Conservation (phyloP, 805 yeast species). For the Osmozyma mogii region DNA sequence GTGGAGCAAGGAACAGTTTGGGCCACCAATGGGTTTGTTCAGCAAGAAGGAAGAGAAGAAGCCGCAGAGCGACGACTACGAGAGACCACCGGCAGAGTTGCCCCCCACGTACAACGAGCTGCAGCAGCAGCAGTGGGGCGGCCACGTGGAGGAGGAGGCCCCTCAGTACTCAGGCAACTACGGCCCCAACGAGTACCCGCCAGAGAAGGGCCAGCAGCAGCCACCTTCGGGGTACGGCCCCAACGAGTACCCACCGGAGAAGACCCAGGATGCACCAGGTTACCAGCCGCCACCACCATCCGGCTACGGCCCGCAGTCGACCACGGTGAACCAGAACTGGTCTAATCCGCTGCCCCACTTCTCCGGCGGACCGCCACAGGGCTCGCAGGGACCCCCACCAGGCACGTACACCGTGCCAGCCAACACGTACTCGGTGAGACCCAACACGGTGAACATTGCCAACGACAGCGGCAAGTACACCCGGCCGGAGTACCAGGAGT, state of each 20-base stretch:
- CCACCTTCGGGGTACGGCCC: too few species aligned
- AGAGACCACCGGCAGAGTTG: too few species aligned
- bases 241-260: constrained; percentile 12
- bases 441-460: constrained; percentile 29
- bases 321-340: too few species aligned
- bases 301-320: too few species aligned
- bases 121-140: constrained; percentile 4
- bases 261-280: too few species aligned
- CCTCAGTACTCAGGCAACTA: constrained; percentile 3
- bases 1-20: neutral
- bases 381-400: neutral
- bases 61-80: constrained; percentile 3
- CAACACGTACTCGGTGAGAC: constrained; percentile 22
- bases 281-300: too few species aligned
- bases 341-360: too few species aligned
- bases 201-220: too few species aligned
- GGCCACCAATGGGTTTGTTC: constrained; percentile 1
- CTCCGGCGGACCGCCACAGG: too few species aligned
- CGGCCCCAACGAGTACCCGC: constrained; percentile 12
- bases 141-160: constrained; percentile 1
- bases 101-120: constrained; percentile 14
- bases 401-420: constrained; percentile 2
- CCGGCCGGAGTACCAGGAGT: constrained; percentile 31
- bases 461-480: constrained; percentile 26
- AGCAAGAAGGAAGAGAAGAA: constrained; percentile 2